Evolutionary conservation across 257 asterid species (phyloP).

Genomic region (Buddleja alternifolia): DNA sequence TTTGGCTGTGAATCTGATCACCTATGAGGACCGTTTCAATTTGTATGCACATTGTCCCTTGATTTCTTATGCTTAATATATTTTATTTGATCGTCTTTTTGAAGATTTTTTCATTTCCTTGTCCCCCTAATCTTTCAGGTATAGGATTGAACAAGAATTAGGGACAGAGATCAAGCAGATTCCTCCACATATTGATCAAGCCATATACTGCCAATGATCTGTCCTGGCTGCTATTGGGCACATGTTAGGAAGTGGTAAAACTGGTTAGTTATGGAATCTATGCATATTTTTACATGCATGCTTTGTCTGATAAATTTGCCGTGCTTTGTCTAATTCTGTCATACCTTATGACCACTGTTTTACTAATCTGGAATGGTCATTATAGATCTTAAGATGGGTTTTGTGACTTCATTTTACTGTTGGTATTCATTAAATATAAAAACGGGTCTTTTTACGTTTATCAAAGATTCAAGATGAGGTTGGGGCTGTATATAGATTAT

Average conservation of each 20-base stretch:
- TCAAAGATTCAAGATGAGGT: no score
- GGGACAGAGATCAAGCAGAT: slow-evolving; percentile 87
- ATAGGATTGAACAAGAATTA: slow-evolving; percentile 84
- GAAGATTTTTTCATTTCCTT: background rate
- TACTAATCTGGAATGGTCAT: background rate
- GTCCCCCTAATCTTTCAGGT: slow-evolving; percentile 42
- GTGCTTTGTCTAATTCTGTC: background rate
- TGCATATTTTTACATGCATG: slow-evolving; percentile 7
- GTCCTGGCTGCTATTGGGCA: slow-evolving; percentile 16
- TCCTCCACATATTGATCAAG: slow-evolving; percentile 85
- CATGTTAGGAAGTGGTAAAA: slow-evolving; percentile 23
- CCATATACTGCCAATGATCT: slow-evolving; percentile 64
- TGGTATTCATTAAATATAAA: no score
- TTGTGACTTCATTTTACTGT: background rate
- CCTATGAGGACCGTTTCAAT: slow-evolving; percentile 81
- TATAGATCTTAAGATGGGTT: background rate
- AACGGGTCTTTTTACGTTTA: no score
- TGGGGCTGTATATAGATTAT: no score
- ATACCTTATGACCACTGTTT: background rate
- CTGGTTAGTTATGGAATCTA: slow-evolving; percentile 35
- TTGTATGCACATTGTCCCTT: slow-evolving; percentile 44
- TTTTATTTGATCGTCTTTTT: slow-evolving; percentile 15
- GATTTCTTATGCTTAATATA: background rate
- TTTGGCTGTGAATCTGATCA: slow-evolving; percentile 74
- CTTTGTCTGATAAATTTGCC: slow-evolving; percentile 8